phyloP scores from a whole-genome alignment of 306 rosid genomes.

The Pterocarpus macrocarpus region DNA sequence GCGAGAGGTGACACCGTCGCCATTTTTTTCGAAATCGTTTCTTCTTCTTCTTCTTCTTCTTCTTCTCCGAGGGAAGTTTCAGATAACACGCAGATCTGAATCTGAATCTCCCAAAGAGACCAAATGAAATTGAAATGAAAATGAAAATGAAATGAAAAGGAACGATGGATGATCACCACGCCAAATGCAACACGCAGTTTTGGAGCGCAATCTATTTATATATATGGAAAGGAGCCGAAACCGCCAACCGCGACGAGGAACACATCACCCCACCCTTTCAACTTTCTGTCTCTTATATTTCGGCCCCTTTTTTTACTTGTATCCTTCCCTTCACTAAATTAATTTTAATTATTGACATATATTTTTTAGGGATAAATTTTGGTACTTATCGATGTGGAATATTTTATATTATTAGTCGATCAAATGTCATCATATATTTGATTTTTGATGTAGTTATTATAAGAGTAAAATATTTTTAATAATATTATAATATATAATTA shows the following conservation, averaged over 20 bases:
- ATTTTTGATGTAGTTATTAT: no score
- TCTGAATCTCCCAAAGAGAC: conserved; percentile 55
- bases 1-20: conserved; percentile 96
- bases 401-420: no score
- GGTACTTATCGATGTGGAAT: no score
- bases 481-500: no score
- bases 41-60: conserved; percentile 35
- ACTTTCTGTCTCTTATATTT: neutral
- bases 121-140: neutral
- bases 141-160: neutral
- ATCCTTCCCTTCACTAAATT: neutral
- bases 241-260: conserved; percentile 72
- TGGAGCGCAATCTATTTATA: conserved; percentile 52
- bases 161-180: neutral
- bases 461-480: no score
- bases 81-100: conserved; percentile 47
- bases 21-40: conserved; percentile 50
- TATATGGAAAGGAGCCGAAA: conserved; percentile 43
- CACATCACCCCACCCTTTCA: neutral
- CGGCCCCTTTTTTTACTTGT: neutral
- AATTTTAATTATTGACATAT: no score
- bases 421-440: no score
- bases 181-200: conserved; percentile 9
- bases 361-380: no score
- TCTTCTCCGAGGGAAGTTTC: conserved; percentile 11